Percentiles rank a stretch among this genome's conserved stretches.
These are phyloP conservation scores for Galerina sulciceps DNA, from an alignment of 768 basidiomycete genomes.

Conservation along the genomic window DNA sequence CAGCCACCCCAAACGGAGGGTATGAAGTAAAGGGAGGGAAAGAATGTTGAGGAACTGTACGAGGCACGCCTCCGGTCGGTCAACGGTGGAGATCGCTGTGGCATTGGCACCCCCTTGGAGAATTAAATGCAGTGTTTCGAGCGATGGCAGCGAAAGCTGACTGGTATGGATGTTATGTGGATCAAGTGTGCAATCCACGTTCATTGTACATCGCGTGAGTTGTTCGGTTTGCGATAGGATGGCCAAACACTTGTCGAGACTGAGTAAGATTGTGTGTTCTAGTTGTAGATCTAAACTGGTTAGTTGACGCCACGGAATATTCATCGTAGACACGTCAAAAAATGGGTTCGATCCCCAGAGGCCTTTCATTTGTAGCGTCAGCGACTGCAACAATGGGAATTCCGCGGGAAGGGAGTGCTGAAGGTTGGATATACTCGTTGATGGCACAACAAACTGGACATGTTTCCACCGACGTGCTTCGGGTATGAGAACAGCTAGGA, in stretches of 20 bases:
- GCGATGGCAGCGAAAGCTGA: conserved; percentile 27
- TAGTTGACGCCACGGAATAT: conserved; percentile 45
- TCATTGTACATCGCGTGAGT: conserved; percentile 36
- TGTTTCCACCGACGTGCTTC: conserved; percentile 42
- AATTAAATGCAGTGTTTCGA: conserved; percentile 37
- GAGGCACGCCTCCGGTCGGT: conserved; percentile 26
- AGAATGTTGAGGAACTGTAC: conserved; percentile 36
- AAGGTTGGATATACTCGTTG: conserved; percentile 27
- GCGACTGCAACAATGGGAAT: conserved; percentile 33
- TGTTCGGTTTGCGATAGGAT: conserved; percentile 36
- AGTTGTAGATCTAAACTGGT: conserved; percentile 39
- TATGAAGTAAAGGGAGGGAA: conserved; percentile 30
- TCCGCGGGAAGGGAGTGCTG: conserved; percentile 23
- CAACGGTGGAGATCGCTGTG: conserved; percentile 4
- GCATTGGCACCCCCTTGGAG: conserved; percentile 28
- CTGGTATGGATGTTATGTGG: conserved; percentile 1
- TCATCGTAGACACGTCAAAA: conserved; percentile 27
- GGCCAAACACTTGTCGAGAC: conserved; percentile 38
- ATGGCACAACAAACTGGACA: conserved; percentile 37
- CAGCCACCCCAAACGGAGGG: conserved; percentile 40
- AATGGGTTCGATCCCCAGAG: conserved; percentile 19
- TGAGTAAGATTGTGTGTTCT: conserved; percentile 34
- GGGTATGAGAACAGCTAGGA: conserved; percentile 33
- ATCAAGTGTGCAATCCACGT: conserved; percentile 33
- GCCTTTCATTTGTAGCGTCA: conserved; percentile 35